Evolutionary conservation across 2,329 filamentous ascomycete genomes (phyloP).

Genomic region (Lanzia echinophila): DNA sequence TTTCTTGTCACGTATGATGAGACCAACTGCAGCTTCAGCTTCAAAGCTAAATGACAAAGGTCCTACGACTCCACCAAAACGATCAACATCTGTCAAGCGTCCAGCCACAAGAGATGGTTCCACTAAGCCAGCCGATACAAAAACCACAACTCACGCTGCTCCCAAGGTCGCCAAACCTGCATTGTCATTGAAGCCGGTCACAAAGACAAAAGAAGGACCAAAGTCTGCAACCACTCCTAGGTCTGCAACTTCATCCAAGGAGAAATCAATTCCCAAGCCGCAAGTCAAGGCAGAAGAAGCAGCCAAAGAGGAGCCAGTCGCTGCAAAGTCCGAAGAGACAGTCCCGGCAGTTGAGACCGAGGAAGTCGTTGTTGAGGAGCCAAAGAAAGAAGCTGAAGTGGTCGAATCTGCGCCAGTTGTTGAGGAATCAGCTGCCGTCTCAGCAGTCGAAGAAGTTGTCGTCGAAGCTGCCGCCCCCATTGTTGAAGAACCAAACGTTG

Average conservation of each 20-base stretch:
- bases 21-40: constrained; percentile 63
- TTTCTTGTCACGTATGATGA: constrained; percentile 77
- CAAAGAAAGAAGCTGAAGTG: constrained; percentile 1
- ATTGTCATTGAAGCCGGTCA: background rate
- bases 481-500: constrained; percentile 6
- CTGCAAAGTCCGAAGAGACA: background rate
- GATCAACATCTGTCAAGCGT: constrained; percentile 21
- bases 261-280: constrained; percentile 12
- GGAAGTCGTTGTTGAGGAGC: background rate
- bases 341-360: background rate
- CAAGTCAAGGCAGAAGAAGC: constrained; percentile 3
- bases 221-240: constrained; percentile 10
- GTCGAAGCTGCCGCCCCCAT: constrained; percentile 2
- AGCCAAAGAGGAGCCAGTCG: background rate
- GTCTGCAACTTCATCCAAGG: constrained; percentile 2
- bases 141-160: constrained; percentile 9
- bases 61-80: constrained; percentile 39
- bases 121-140: constrained; percentile 16
- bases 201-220: constrained; percentile 2
- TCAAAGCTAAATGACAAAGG: constrained; percentile 61
- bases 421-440: background rate
- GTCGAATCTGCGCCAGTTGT: background rate
- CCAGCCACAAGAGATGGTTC: constrained; percentile 25
- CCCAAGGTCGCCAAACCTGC: constrained; percentile 9
- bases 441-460: background rate